phyloP scores from a whole-genome alignment of 352 stramenopile genomes.

The Globisporangium nodosum region DNA sequence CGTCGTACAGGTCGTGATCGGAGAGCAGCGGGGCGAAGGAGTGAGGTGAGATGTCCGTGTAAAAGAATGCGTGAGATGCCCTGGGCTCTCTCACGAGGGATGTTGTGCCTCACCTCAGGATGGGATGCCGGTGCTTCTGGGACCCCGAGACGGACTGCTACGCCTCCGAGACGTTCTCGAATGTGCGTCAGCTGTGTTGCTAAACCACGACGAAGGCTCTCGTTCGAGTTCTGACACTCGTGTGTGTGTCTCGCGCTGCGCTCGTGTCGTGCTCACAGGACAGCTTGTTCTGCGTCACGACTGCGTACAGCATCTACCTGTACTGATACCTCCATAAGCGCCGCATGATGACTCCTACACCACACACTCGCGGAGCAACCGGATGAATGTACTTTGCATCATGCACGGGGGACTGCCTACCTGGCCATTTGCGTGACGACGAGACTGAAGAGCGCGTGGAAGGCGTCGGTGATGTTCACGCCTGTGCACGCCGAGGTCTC shows the following conservation, averaged over 20 bases:
- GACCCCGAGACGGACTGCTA: conserved; percentile 87
- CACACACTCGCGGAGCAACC: not conserved
- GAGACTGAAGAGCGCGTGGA: conserved; percentile 76
- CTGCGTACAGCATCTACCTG: conserved; percentile 86
- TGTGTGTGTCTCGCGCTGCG: not conserved
- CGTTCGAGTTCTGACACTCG: not conserved
- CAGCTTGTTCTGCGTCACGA: conserved; percentile 86
- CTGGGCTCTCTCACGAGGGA: not conserved
- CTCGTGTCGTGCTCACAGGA: conserved; percentile 36
- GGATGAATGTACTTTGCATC: not conserved
- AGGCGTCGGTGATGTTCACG: conserved; percentile 80
- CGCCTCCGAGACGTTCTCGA: conserved; percentile 86
- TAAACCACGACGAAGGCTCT: not conserved
- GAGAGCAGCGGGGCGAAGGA: conserved; percentile 84
- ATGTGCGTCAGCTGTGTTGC: conserved; percentile 32
- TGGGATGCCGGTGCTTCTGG: conserved; percentile 90
- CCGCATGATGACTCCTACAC: not conserved
- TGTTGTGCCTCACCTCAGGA: conserved; percentile 26
- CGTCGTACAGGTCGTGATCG: conserved; percentile 88
- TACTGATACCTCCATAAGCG: conserved; percentile 39
- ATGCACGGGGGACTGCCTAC: conserved; percentile 8
- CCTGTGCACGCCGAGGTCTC: conserved; percentile 90
- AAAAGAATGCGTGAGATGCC: not conserved
- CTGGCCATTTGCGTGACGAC: conserved; percentile 34
- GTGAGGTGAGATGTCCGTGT: conserved; percentile 35